Percentiles rank a stretch among this genome's conserved stretches.
Conservation (phyloP, 306 rosid species). For the Dryas octopetala region DNA sequence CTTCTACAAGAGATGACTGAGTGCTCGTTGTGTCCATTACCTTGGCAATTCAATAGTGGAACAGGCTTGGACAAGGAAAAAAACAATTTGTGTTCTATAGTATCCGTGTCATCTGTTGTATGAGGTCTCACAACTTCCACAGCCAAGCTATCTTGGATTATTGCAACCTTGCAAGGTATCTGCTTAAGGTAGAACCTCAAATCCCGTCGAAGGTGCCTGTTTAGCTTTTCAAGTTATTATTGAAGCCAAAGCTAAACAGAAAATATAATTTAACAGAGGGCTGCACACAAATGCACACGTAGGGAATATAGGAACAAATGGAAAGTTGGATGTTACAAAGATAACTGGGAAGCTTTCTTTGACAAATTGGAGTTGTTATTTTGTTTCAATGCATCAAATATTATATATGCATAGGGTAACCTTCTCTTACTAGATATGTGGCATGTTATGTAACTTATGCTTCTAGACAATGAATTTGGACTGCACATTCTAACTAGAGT, state of each 20-base stretch:
- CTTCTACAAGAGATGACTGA: constrained; percentile 34
- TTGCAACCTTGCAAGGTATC: constrained; percentile 65
- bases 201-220: constrained; percentile 66
- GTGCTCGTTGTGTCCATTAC: constrained; percentile 37
- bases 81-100: constrained; percentile 38
- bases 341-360: neutral
- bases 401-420: neutral
- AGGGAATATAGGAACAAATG: neutral
- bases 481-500: no score
- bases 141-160: constrained; percentile 51
- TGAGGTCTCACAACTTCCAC: constrained; percentile 45
- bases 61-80: constrained; percentile 54
- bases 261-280: neutral
- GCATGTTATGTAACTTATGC: no score
- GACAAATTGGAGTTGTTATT: neutral
- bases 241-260: neutral
- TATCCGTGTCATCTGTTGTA: constrained; percentile 25
- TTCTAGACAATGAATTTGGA: no score
- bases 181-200: constrained; percentile 50
- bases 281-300: neutral
- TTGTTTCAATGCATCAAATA: neutral
- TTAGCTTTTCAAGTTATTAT: constrained; percentile 11
- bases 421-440: no score
- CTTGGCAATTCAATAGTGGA: constrained; percentile 30
- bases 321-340: neutral